Evolutionary conservation across 2,329 filamentous ascomycete species (phyloP).

Genomic region (Pseudogymnoascus sp.): DNA sequence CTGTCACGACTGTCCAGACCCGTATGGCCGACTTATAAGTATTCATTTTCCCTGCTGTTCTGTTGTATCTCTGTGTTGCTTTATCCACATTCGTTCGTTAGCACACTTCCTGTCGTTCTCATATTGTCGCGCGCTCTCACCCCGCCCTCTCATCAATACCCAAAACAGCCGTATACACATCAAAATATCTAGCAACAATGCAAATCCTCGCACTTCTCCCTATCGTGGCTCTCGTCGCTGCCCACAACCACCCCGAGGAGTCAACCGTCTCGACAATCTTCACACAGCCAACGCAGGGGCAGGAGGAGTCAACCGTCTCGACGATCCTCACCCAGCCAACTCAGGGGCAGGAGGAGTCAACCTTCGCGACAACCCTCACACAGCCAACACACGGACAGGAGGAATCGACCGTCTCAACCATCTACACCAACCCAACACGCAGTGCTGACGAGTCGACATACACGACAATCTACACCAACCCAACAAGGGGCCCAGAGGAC

Average conservation of each 20-base stretch:
- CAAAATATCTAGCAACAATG: background rate
- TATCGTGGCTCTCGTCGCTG: background rate
- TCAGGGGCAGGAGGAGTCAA: background rate
- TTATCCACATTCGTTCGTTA: background rate
- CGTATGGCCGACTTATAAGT: background rate
- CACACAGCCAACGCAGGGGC: background rate
- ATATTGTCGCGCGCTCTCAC: background rate
- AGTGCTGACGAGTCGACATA: background rate
- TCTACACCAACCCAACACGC: background rate
- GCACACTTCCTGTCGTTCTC: background rate
- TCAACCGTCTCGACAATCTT: background rate
- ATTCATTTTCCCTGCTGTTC: background rate
- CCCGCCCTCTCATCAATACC: background rate
- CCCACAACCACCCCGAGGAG: background rate
- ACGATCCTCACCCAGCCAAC: background rate
- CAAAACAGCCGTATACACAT: background rate
- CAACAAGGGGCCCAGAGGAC: background rate
- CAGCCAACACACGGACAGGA: background rate
- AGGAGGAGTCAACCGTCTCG: background rate
- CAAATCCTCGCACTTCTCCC: background rate
- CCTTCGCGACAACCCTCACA: background rate
- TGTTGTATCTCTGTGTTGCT: background rate
- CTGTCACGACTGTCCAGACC: background rate
- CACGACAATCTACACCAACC: background rate
- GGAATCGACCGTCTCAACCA: background rate